A percentile compares a stretch with the other conserved stretches of the same genome.
These are phyloP conservation scores for Dictyostelium firmibasis DNA, from an alignment of 78 protist species.

Conservation along the genomic window DNA sequence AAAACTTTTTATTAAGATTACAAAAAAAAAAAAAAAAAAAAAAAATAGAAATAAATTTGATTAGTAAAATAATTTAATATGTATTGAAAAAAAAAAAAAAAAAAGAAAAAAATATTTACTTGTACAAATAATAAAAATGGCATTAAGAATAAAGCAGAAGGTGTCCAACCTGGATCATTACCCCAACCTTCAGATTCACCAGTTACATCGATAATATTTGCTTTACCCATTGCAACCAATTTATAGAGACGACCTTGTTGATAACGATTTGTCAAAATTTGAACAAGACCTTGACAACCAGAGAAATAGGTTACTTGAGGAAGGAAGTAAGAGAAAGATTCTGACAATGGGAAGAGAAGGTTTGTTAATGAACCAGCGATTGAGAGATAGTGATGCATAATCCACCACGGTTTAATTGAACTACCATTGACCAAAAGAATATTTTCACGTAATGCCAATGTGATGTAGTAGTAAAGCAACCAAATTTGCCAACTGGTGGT, in stretches of 20 bases:
- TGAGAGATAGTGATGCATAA: conserved; percentile 85
- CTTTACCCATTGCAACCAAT: conserved; percentile 81
- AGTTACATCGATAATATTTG: conserved; percentile 80
- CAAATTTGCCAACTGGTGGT: conserved; percentile 70
- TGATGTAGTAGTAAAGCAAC: conserved; percentile 79
- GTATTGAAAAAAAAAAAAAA: not conserved
- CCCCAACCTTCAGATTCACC: conserved; percentile 70
- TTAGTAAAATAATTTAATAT: not conserved
- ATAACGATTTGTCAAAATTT: conserved; percentile 74
- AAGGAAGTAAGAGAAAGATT: conserved; percentile 28
- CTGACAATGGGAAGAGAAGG: conserved; percentile 42
- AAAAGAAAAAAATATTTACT: not conserved
- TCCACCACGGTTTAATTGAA: conserved; percentile 82
- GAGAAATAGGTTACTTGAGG: conserved; percentile 67
- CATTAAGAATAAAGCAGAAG: conserved; percentile 40
- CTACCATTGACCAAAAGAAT: conserved; percentile 82
- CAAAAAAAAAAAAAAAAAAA: too few species aligned
- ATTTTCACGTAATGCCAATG: conserved; percentile 83
- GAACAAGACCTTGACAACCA: conserved; percentile 80
- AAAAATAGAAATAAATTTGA: too few species aligned
- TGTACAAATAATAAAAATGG: conserved; percentile 71
- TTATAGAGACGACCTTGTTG: conserved; percentile 79
- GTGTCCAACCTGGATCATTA: conserved; percentile 68
- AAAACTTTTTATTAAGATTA: not conserved
- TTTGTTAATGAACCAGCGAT: conserved; percentile 69